Conservation (phyloP, 164 flowering plant genomes). For the Aristolochia contorta region DNA sequence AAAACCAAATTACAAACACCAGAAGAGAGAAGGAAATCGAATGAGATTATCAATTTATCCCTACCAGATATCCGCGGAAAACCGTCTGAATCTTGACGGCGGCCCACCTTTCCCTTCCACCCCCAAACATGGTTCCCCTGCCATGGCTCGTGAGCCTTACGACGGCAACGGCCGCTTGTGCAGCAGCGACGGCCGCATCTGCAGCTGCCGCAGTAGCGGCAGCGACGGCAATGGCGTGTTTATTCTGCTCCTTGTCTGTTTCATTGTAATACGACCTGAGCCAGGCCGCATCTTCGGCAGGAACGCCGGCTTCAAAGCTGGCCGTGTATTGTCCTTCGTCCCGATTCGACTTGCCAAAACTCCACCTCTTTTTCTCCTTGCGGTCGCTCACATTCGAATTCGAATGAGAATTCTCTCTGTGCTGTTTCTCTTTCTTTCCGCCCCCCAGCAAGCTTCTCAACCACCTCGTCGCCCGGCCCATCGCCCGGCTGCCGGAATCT, state of each 20-base stretch:
- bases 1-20: neutral
- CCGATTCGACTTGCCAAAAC: slow-evolving; percentile 43
- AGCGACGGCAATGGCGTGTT: slow-evolving; percentile 94
- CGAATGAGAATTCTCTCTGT: slow-evolving; percentile 13
- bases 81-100: slow-evolving; percentile 68
- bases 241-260: slow-evolving; percentile 59
- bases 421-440: slow-evolving; percentile 53
- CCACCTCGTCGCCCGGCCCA: slow-evolving; percentile 85
- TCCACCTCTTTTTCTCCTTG: slow-evolving; percentile 60
- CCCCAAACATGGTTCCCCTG: slow-evolving; percentile 49
- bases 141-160: slow-evolving; percentile 81
- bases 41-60: neutral
- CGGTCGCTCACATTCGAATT: slow-evolving; percentile 20
- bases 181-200: slow-evolving; percentile 91
- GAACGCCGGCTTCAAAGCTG: slow-evolving; percentile 1
- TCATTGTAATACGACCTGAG: slow-evolving; percentile 45
- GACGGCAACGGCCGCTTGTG: slow-evolving; percentile 82
- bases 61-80: slow-evolving; percentile 76
- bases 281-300: slow-evolving; percentile 20
- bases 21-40: too few relatives aligned
- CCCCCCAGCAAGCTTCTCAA: slow-evolving; percentile 51
- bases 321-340: slow-evolving; percentile 15
- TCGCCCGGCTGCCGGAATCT: slow-evolving; percentile 14
- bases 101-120: slow-evolving; percentile 61
- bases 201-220: slow-evolving; percentile 97